A percentile compares a stretch with the other conserved stretches of the same genome.
Evolutionary conservation across 805 yeast genomes (phyloP).

Genomic region (Yarrowia alimentaria): DNA sequence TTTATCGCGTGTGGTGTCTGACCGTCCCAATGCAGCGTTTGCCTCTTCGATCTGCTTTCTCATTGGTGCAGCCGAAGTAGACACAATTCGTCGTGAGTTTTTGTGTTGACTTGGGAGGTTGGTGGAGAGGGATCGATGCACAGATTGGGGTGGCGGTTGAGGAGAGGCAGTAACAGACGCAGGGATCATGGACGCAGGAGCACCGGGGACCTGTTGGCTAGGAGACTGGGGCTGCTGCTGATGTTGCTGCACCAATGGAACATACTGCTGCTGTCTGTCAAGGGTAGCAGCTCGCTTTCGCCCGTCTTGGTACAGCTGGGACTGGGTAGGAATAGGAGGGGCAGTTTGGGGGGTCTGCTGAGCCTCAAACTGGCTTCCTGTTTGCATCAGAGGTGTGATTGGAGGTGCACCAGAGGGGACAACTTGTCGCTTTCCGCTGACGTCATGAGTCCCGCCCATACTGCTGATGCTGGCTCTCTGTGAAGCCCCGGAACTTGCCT

Average conservation of each 20-base stretch:
- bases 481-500: background rate
- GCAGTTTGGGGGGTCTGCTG: conserved; percentile 17
- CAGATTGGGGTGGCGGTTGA: too few species aligned
- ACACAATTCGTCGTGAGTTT: conserved; percentile 20
- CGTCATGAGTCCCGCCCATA: conserved; percentile 4
- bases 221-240: too few species aligned
- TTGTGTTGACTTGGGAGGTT: conserved; percentile 2
- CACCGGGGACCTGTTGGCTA: too few species aligned
- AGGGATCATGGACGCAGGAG: background rate
- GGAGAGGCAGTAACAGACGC: background rate
- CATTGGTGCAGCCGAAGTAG: conserved; percentile 18
- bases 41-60: conserved; percentile 21
- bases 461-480: conserved; percentile 4
- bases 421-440: background rate
- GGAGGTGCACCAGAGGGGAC: background rate
- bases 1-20: background rate
- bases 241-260: too few species aligned
- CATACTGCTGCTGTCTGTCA: conserved; percentile 26
- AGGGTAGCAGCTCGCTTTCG: conserved; percentile 20
- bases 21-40: conserved; percentile 6
- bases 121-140: conserved; percentile 14
- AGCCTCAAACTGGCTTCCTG: background rate
- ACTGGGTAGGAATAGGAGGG: conserved; percentile 14
- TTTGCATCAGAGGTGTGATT: conserved; percentile 21
- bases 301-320: conserved; percentile 7